A percentile compares a stretch with the other conserved stretches of the same genome.
Conservation (phyloP, 345 rosid genomes). For the Rubroshorea leprosula region DNA sequence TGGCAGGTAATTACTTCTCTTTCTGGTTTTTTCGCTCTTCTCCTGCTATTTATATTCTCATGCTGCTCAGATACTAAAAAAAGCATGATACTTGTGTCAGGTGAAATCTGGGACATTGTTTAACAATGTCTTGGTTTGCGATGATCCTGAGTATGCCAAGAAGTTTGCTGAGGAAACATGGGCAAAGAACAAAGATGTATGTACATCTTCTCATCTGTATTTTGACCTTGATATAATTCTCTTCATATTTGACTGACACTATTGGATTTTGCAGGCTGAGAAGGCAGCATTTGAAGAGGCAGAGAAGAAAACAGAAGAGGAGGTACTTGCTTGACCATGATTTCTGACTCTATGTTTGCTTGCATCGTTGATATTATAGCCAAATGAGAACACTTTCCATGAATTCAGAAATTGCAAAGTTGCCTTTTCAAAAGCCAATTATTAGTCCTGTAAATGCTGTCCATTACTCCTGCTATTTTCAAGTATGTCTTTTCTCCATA, state of each 20-base stretch:
- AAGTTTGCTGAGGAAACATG: conserved; percentile 86
- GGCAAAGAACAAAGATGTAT: conserved; percentile 92
- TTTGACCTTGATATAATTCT: not conserved
- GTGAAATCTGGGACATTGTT: conserved; percentile 98
- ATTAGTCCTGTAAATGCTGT: no score
- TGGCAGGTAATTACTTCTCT: conserved; percentile 68
- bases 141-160: conserved; percentile 86
- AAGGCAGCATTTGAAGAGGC: conserved; percentile 94
- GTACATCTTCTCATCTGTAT: conserved; percentile 12
- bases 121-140: conserved; percentile 70
- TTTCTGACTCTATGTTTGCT: not conserved
- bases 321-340: conserved; percentile 37
- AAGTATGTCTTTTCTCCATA: not conserved
- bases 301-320: conserved; percentile 76
- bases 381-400: no score
- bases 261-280: conserved; percentile 61
- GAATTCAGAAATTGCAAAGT: not conserved
- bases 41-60: not conserved
- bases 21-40: not conserved
- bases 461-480: no score
- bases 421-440: not conserved
- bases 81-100: conserved; percentile 22
- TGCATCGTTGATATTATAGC: no score
- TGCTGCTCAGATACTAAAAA: not conserved
- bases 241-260: conserved; percentile 12